Percentiles rank a stretch among this genome's conserved stretches.
These are phyloP conservation scores for Lolium perenne DNA, from an alignment of 176 grass and related monocot genomes.

Conservation along the genomic window DNA sequence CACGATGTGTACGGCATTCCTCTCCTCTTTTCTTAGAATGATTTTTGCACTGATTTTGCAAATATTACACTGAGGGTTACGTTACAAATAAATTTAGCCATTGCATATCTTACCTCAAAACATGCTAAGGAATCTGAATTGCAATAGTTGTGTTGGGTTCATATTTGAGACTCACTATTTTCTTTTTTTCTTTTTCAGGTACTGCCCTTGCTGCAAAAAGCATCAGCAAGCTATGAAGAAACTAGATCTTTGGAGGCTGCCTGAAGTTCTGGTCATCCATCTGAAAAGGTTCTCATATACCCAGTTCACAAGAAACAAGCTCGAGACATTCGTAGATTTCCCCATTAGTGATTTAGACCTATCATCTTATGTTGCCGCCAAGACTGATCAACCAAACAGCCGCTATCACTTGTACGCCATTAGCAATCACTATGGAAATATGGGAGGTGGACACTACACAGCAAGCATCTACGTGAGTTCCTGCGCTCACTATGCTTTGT, in stretches of 20 bases:
- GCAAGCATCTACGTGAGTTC: conserved; percentile 81
- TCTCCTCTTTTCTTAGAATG: conserved; percentile 18
- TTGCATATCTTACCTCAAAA: not conserved
- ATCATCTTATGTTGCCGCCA: conserved; percentile 60
- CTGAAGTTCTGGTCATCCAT: conserved; percentile 92
- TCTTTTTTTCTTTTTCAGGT: conserved; percentile 62
- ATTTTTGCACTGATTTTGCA: conserved; percentile 16
- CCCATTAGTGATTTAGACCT: conserved; percentile 78
- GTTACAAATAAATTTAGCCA: conserved; percentile 11
- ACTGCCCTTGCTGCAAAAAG: conserved; percentile 87
- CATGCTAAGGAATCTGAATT: conserved; percentile 26
- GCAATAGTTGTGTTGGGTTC: conserved; percentile 34
- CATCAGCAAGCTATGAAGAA: conserved; percentile 94
- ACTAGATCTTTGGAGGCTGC: conserved; percentile 91
- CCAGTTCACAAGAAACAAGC: conserved; percentile 88
- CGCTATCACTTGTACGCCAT: conserved; percentile 79
- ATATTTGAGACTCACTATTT: conserved; percentile 31
- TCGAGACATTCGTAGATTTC: conserved; percentile 91
- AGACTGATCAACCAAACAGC: conserved; percentile 44
- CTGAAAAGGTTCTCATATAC: conserved; percentile 91
- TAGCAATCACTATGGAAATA: conserved; percentile 90
- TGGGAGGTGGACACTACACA: conserved; percentile 94
- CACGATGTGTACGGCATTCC: conserved; percentile 8
- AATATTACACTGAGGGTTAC: conserved; percentile 9
- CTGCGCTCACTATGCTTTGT: conserved; percentile 8